phyloP scores from a whole-genome alignment of 352 stramenopile species.

The Paralagenidium karlingii region DNA sequence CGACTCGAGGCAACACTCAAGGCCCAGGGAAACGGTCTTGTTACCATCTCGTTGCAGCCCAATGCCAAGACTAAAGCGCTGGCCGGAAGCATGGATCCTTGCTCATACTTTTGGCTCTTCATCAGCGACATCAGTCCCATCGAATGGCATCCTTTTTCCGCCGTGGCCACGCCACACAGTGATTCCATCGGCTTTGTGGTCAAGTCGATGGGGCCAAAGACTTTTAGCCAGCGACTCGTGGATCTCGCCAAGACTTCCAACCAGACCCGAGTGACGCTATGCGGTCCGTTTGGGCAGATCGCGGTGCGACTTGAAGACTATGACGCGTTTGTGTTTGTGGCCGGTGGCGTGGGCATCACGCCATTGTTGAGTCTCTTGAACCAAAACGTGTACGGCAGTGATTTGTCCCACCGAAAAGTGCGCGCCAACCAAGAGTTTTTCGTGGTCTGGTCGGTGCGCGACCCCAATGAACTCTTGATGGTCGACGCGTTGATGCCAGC shows the following conservation, averaged over 20 bases:
- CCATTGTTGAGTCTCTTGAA: conserved; percentile 68
- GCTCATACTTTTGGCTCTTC: conserved; percentile 68
- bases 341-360: conserved; percentile 63
- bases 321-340: conserved; percentile 49
- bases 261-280: conserved; percentile 31
- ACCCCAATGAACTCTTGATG: background rate
- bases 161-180: conserved; percentile 50
- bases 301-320: conserved; percentile 50
- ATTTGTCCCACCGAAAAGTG: too few relatives aligned
- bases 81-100: conserved; percentile 32
- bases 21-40: conserved; percentile 23
- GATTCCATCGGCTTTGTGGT: conserved; percentile 75
- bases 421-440: conserved; percentile 7
- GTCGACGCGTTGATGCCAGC: background rate
- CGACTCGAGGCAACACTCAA: too few relatives aligned
- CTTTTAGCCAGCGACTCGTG: conserved; percentile 23
- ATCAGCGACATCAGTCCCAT: conserved; percentile 39
- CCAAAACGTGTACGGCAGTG: conserved; percentile 59
- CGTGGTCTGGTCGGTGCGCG: background rate
- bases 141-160: conserved; percentile 76
- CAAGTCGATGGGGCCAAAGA: conserved; percentile 41
- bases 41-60: conserved; percentile 39
- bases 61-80: conserved; percentile 43
- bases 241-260: conserved; percentile 19
- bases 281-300: conserved; percentile 54